Evolutionary conservation across 2,329 filamentous ascomycete species (phyloP), one percentile per base, ranked within the genome.

Genomic region (Penicillium sp.): DNA sequence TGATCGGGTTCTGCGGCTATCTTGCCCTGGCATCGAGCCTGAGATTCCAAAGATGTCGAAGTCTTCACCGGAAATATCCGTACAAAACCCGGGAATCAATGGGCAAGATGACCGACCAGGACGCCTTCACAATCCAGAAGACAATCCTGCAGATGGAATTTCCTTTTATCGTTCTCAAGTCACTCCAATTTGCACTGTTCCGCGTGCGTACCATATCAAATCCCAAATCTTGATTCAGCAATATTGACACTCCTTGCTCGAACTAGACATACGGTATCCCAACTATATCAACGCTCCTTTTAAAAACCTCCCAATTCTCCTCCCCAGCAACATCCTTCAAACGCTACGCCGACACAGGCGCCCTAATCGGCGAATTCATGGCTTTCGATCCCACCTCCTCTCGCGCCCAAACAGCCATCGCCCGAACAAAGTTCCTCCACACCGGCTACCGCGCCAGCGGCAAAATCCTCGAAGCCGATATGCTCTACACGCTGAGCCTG

Each of bases 351-450:
- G 84, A 86, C 66, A 86, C 84, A 0, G 75, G 71, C 0, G 72
- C 82, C 0, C 70, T 86, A 0, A 75, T 86, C 15, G 69, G 70
- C 1, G 83, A 85, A 62, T 79, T 84, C 58, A 74, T 79, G 48
- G 67, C 74, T 5, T 76, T 81, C 55, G 69, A 76, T 2, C 79
- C 80, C 0, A 66, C 72, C 17, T 81, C 79, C 2, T 73, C 77
- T 3, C 77, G 84, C 2, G 74, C 76, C 2, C 72, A 78, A 7
- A 79, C 82, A 4, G 85, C 83, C 5, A 81, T 89, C 51, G 82
- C 86, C 2, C 82, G 86, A 39, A 86, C 88, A 76, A 89, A 89
- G 67, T 88, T 82, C 67, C 76, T 90, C 1, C 87, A 89, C 68
- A 70, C 73, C 14, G 73, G 78, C 1, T 88, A 88, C 69, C 82